phyloP scores from a whole-genome alignment of 2,329 filamentous ascomycete genomes.

The Fusarium incarnatum region DNA sequence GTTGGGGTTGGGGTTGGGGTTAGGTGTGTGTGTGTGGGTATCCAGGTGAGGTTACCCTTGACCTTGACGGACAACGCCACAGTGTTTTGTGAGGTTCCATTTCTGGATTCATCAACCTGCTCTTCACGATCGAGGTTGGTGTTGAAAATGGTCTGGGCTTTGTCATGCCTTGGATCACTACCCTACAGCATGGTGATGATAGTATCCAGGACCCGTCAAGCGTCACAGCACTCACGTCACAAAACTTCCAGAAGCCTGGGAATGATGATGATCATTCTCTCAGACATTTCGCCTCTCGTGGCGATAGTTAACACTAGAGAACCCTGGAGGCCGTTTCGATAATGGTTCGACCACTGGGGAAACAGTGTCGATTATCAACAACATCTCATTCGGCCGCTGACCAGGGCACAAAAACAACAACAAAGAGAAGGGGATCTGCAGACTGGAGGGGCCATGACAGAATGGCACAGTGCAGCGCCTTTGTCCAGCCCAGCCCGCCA shows the following conservation, averaged over 20 bases:
- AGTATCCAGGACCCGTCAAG: not conserved
- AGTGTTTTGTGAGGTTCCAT: constrained; percentile 14
- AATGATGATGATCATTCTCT: constrained; percentile 19
- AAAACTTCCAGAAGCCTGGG: constrained; percentile 30
- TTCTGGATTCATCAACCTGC: constrained; percentile 21
- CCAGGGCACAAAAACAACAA: constrained; percentile 27
- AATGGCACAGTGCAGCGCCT: constrained; percentile 38
- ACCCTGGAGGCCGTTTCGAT: constrained; percentile 13
- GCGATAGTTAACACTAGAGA: constrained; percentile 16
- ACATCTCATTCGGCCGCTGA: constrained; percentile 33
- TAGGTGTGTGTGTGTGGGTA: constrained; percentile 18
- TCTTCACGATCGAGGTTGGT: constrained; percentile 23
- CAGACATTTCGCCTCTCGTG: constrained; percentile 31
- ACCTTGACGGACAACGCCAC: constrained; percentile 23
- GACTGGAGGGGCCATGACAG: constrained; percentile 29
- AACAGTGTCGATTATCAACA: constrained; percentile 26
- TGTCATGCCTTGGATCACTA: constrained; percentile 24
- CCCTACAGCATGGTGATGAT: constrained; percentile 15
- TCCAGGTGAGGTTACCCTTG: constrained; percentile 23
- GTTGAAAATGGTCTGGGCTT: constrained; percentile 18
- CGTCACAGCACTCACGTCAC: constrained; percentile 18
- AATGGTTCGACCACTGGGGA: constrained; percentile 29
- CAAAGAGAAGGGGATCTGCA: constrained; percentile 35
- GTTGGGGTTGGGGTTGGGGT: no score
- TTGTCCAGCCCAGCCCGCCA: constrained; percentile 42